A percentile compares a stretch with the other conserved stretches of the same genome.
These are phyloP conservation scores for Coemansia sp. DNA, from an alignment of 192 early-diverging fungal species.

Conservation along the genomic window DNA sequence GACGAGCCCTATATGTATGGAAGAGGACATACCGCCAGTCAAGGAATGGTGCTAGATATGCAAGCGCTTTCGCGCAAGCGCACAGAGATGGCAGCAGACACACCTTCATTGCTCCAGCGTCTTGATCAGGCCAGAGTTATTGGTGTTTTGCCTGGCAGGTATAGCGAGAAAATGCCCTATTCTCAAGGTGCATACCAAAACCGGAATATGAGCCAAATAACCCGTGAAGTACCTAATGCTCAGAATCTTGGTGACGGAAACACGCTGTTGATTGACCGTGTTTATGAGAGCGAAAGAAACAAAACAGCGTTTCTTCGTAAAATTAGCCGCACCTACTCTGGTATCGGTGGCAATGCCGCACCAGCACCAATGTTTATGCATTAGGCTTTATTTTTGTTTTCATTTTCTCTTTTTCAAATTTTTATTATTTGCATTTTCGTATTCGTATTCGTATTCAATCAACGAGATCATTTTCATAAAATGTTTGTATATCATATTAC, in stretches of 20 bases:
- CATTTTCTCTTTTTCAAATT: not conserved
- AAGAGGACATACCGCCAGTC: not conserved
- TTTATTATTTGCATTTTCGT: too few relatives aligned
- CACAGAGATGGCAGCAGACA: slow-evolving; percentile 28
- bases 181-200: slow-evolving; percentile 44
- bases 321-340: slow-evolving; percentile 34
- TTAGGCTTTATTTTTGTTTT: not conserved
- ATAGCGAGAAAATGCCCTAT: slow-evolving; percentile 26
- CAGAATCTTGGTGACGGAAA: slow-evolving; percentile 42
- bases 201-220: slow-evolving; percentile 6
- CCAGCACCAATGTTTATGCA: slow-evolving; percentile 31
- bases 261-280: slow-evolving; percentile 42
- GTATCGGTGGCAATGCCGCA: slow-evolving; percentile 32
- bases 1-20: too few relatives aligned
- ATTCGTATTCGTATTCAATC: too few relatives aligned
- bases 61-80: slow-evolving; percentile 20
- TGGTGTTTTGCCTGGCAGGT: slow-evolving; percentile 25
- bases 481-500: too few relatives aligned
- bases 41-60: slow-evolving; percentile 7
- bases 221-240: slow-evolving; percentile 15
- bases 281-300: slow-evolving; percentile 39
- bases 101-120: slow-evolving; percentile 44
- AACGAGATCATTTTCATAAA: too few relatives aligned
- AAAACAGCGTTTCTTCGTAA: slow-evolving; percentile 32
- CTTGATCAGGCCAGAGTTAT: slow-evolving; percentile 27